Evolutionary conservation across 345 rosid species (phyloP), one percentile per base, ranked within the genome.

Genomic region (Acer saccharum): DNA sequence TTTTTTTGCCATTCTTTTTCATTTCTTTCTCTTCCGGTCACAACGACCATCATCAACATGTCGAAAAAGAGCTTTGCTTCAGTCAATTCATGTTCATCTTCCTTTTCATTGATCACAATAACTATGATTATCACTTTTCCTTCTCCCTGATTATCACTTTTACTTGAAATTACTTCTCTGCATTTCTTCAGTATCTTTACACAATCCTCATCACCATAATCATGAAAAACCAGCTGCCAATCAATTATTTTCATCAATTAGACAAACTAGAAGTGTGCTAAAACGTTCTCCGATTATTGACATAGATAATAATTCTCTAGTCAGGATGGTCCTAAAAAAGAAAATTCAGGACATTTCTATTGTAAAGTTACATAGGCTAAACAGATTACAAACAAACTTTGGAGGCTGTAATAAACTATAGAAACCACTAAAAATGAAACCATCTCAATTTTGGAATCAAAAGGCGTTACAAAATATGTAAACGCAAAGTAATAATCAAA

Each of bases 181-280:
- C 89, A 84, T 55, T 44, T 80, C 79, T 82, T 80, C 27, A 87
- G 81, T 66, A 86, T 81, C 77, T 81, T 89, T 73, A 84, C 35
- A 79, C 89, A 89, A 6, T 89, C 87, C 14, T 84, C 88, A 29
- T 89, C 91, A n/a, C 76, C 74, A 71, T 78, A 86, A 14, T 71
- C 85, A 69, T 89, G 90, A 44, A 87, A 75, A 55, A 84, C 77
- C n/a, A 65, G 52, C 88, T 87, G 81, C 43, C 52, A 54, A 48
- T 35, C 75, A 20, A 46, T 57, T 18, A 17, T 52, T 54, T 69
- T 23, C 58, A 69, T 52, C 20, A n/a, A 17, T 16, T 32, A 32
- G 39, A 32, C 39, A 32, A 32, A 32, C 39, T 4, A 4, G 39
- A 50, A 50, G 12, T 50, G 55, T 50, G 55, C 16, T 4, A 50